Evolutionary conservation across 1,284 basidiomycete genomes (phyloP).

Genomic region (Trichosporon coremiiforme): DNA sequence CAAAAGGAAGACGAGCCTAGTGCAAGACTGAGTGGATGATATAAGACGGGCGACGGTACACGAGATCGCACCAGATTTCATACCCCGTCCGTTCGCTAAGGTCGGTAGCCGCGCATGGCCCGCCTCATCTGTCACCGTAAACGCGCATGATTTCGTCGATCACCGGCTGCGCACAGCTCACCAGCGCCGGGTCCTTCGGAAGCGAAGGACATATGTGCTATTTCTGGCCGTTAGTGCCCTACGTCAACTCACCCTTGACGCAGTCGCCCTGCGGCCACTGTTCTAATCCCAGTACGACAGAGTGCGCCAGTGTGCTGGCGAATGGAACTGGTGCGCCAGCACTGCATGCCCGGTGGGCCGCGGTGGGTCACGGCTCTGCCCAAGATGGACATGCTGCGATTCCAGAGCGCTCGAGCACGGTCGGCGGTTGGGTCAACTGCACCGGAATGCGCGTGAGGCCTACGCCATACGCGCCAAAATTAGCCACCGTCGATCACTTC

Average conservation of each 20-base stretch:
- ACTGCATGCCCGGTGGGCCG: background rate
- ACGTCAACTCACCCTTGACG: background rate
- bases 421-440: background rate
- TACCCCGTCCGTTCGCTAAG: background rate
- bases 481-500: background rate
- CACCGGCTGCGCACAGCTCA: background rate
- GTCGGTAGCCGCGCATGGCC: background rate
- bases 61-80: too few relatives aligned
- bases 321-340: background rate
- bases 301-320: background rate
- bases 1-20: too few relatives aligned
- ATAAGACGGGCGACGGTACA: too few relatives aligned
- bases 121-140: background rate
- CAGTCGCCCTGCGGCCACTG: background rate
- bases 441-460: background rate
- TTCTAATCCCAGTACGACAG: background rate
- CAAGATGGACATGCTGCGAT: background rate
- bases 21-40: too few relatives aligned
- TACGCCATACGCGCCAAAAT: background rate
- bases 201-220: background rate
- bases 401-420: background rate
- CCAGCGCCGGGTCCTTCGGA: background rate
- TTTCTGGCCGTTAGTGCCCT: background rate
- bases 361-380: background rate
- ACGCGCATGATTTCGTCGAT: conserved; percentile 5